Evolutionary conservation across 2,329 filamentous ascomycete genomes (phyloP), one percentile per base, ranked within the genome.

Genomic region (Aulographum hederae): DNA sequence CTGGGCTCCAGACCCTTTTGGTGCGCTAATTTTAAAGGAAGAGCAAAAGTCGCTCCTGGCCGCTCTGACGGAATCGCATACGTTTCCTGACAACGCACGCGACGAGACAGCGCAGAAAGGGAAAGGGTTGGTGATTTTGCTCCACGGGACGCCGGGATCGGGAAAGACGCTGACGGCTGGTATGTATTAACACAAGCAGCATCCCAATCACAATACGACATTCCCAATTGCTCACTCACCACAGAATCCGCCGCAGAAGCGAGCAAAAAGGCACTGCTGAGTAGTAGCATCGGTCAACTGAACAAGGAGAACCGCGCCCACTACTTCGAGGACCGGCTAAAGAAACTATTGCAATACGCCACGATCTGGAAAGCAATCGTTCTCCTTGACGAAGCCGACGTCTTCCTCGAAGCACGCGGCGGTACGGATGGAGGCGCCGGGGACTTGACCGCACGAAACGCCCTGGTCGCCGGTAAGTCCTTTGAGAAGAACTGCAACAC

Each of bases 141-240:
- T 93, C 1, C 81, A 91, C 42, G 81, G 82, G 3, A 78, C 80
- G 4, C 82, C 84, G 0, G 84, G 82, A 13, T 86, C 81, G 0
- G 84, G 84, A 31, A 92, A 92, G 57, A 91, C 82, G 0, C 63
- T 92, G 4, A 92, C 84, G 0, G 82, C n/a, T n/a, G n/a, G n/a
- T n/a, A n/a, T n/a, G n/a, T 12, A n/a, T n/a, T n/a, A n/a, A n/a
- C n/a, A n/a, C n/a, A n/a, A n/a, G n/a, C n/a, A n/a, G n/a, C n/a
- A n/a, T n/a, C n/a, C n/a, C n/a, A n/a, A n/a, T n/a, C n/a, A n/a
- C n/a, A n/a, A n/a, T n/a, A n/a, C n/a, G n/a, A n/a, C n/a, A n/a
- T n/a, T n/a, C n/a, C n/a, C n/a, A n/a, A n/a, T n/a, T n/a, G n/a
- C n/a, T n/a, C n/a, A n/a, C n/a, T n/a, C n/a, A n/a, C n/a, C n/a